Conservation (phyloP, 1,284 basidiomycete species). For the Boletus subluridellus region DNA sequence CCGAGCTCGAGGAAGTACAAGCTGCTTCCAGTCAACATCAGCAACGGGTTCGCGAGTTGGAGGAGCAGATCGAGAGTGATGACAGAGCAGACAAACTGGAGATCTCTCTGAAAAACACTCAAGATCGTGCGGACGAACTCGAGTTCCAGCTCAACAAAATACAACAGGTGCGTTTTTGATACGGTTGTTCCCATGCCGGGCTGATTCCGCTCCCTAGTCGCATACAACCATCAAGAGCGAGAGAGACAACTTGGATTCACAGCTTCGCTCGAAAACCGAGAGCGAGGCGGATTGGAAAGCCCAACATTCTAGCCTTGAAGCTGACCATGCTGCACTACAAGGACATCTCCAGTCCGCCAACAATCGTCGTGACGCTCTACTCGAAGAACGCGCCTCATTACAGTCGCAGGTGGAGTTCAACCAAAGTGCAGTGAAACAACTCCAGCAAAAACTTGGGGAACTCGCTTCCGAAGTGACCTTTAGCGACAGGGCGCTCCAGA, state of each 20-base stretch:
- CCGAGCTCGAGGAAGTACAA: constrained; percentile 51
- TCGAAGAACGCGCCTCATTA: constrained; percentile 47
- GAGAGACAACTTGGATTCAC: constrained; percentile 50
- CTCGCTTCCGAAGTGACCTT: constrained; percentile 51
- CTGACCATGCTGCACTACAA: constrained; percentile 39
- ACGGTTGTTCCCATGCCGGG: not conserved
- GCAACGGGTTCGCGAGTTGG: constrained; percentile 61
- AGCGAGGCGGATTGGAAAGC: constrained; percentile 45
- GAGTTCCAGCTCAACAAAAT: constrained; percentile 75
- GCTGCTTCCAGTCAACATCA: constrained; percentile 52
- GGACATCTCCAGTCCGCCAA: constrained; percentile 44
- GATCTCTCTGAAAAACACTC: constrained; percentile 66
- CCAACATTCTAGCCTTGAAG: constrained; percentile 47
- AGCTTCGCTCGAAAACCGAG: constrained; percentile 41
- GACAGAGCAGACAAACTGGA: constrained; percentile 74
- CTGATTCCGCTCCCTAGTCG: constrained; percentile 39
- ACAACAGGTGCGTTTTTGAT: constrained; percentile 54
- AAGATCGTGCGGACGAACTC: constrained; percentile 74
- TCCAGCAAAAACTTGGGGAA: constrained; percentile 58
- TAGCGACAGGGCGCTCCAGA: constrained; percentile 56
- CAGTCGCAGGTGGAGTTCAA: constrained; percentile 46
- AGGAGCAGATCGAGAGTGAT: constrained; percentile 77
- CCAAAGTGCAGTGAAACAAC: constrained; percentile 45
- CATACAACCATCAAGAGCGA: constrained; percentile 57
- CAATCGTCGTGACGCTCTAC: constrained; percentile 46